Percentiles rank a stretch among this genome's conserved stretches.
Conservation (phyloP, 1,284 basidiomycete genomes). For the Rhodotorula sp. region DNA sequence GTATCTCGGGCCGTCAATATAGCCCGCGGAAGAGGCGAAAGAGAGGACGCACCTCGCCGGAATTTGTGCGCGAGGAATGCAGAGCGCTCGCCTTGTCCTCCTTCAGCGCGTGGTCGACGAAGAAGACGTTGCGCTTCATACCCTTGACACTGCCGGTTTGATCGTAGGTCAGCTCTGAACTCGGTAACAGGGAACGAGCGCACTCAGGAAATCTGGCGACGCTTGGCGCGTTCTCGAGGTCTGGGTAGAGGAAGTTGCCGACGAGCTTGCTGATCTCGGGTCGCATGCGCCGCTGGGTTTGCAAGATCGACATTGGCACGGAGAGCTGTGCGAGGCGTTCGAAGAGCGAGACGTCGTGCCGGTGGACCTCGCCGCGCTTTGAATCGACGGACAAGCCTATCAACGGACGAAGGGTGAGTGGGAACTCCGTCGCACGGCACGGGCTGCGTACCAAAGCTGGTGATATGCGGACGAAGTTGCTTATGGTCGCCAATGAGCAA, state of each 20-base stretch:
- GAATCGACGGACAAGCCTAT: constrained; percentile 58
- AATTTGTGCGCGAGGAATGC: constrained; percentile 63
- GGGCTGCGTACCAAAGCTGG: no score
- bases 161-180: no score
- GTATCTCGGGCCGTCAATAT: no score
- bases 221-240: constrained; percentile 59
- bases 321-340: constrained; percentile 56
- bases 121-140: constrained; percentile 61
- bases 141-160: no score
- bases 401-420: no score
- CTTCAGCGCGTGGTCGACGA: constrained; percentile 59
- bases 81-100: constrained; percentile 61
- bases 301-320: constrained; percentile 56
- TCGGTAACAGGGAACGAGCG: no score
- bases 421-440: no score
- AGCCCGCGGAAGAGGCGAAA: no score
- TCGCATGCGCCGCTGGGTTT: constrained; percentile 56
- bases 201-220: constrained; percentile 57
- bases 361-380: constrained; percentile 55
- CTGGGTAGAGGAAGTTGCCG: constrained; percentile 60
- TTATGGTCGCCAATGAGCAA: constrained; percentile 34
- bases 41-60: constrained; percentile 65
- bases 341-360: constrained; percentile 65
- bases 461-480: constrained; percentile 28
- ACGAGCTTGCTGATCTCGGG: constrained; percentile 57